Conservation (phyloP, 495 filamentous ascomycete species). For the Lindgomyces ingoldianus region DNA sequence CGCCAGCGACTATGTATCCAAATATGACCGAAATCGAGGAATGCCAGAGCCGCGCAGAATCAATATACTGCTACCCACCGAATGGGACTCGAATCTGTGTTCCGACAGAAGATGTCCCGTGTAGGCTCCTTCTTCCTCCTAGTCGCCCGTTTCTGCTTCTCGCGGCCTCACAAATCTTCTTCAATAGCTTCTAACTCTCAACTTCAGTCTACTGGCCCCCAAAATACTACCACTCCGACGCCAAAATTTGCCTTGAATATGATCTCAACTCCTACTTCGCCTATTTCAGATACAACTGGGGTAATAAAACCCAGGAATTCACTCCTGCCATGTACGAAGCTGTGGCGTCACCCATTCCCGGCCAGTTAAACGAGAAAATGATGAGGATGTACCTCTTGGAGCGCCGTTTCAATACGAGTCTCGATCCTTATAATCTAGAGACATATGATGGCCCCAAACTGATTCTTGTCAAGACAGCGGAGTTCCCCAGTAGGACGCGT, state of each 20-base stretch:
- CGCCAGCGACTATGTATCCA: not conserved
- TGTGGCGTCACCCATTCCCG: not conserved
- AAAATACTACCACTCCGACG: not conserved
- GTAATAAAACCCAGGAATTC: not conserved
- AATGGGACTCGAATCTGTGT: not conserved
- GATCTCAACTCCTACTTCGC: not conserved
- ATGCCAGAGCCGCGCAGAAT: not conserved
- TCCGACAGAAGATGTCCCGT: not conserved
- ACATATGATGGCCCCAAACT: not conserved
- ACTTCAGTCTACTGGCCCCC: not conserved
- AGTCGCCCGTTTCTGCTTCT: too few relatives aligned
- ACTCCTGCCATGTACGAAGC: not conserved
- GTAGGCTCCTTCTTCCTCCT: not conserved
- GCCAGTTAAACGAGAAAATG: not conserved
- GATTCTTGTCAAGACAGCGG: not conserved
- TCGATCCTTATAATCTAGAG: not conserved
- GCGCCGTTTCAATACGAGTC: not conserved
- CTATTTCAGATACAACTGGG: not conserved
- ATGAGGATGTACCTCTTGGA: not conserved
- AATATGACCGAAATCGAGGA: not conserved
- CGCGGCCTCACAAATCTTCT: too few relatives aligned
- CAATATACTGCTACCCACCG: not conserved
- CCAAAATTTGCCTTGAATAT: not conserved
- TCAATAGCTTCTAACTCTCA: not conserved
- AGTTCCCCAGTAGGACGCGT: not conserved